Conservation (phyloP, 75 land plant species). For the Picea sitchensis region DNA sequence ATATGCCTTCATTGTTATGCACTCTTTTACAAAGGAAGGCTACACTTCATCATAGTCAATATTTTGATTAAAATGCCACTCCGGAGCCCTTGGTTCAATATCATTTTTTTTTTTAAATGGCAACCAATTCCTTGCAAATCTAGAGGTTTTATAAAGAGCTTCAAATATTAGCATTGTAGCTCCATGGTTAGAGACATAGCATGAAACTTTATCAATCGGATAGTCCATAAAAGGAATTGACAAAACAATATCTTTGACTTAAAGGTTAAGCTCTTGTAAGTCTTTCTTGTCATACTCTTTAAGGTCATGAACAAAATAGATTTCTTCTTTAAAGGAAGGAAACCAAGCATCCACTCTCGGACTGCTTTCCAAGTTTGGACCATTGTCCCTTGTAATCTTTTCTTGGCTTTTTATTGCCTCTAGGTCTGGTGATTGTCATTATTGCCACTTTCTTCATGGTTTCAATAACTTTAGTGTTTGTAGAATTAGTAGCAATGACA, state of each 20-base stretch:
- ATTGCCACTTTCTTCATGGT: slow-evolving; percentile 1
- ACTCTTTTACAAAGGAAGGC: too few species aligned
- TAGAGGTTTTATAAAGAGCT: too few species aligned
- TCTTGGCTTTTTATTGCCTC: slow-evolving; percentile 5
- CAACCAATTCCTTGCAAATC: too few species aligned
- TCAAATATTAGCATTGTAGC: too few species aligned
- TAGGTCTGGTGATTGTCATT: neutral
- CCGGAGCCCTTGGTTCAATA: too few species aligned
- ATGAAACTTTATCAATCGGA: too few species aligned
- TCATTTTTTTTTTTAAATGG: too few species aligned
- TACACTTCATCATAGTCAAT: too few species aligned
- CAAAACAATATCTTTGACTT: slow-evolving; percentile 21
- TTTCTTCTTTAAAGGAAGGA: slow-evolving; percentile 72
- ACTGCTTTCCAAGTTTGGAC: neutral
- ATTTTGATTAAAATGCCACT: too few species aligned
- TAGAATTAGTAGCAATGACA: neutral
- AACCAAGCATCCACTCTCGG: neutral
- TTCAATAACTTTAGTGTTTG: neutral
- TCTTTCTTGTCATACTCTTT: slow-evolving; percentile 71
- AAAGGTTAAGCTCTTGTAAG: slow-evolving; percentile 53
- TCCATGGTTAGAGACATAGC: too few species aligned
- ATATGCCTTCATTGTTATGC: too few species aligned
- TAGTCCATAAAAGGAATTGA: too few species aligned
- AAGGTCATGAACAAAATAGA: slow-evolving; percentile 57
- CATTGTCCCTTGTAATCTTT: neutral